Evolutionary conservation across 768 basidiomycete species (phyloP).

Genomic region (Mycena vulgaris): DNA sequence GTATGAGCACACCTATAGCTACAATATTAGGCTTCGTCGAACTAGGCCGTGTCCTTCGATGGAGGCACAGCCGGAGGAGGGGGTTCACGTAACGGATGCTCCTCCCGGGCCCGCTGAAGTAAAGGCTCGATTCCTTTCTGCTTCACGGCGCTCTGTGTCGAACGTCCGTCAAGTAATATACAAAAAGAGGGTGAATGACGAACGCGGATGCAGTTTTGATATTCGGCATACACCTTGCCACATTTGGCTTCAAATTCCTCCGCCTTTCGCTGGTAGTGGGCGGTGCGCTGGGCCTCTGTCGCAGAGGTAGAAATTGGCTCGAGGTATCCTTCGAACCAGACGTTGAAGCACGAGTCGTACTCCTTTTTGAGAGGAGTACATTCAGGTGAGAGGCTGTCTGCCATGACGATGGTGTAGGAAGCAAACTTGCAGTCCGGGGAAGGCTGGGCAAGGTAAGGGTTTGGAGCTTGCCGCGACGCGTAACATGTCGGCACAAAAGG

Average conservation of each 20-base stretch:
- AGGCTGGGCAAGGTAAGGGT: too few species aligned
- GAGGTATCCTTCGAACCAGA: slow-evolving; percentile 98
- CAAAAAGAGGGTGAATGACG: slow-evolving; percentile 44
- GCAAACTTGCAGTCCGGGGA: not conserved
- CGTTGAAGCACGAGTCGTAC: slow-evolving; percentile 97
- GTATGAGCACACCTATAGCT: slow-evolving; percentile 22
- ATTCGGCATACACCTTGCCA: slow-evolving; percentile 85
- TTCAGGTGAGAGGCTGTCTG: slow-evolving; percentile 83
- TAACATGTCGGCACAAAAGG: slow-evolving; percentile 20
- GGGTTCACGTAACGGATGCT: slow-evolving; percentile 81
- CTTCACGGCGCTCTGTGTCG: slow-evolving; percentile 79
- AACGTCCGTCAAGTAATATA: not conserved
- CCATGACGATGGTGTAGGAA: slow-evolving; percentile 61
- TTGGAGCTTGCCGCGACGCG: slow-evolving; percentile 19
- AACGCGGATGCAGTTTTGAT: slow-evolving; percentile 89
- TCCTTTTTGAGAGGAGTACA: slow-evolving; percentile 92
- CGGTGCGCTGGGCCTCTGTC: slow-evolving; percentile 62
- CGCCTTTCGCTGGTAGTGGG: slow-evolving; percentile 65
- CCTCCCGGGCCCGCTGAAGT: slow-evolving; percentile 84
- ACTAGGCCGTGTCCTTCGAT: slow-evolving; percentile 33
- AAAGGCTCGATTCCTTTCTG: slow-evolving; percentile 84
- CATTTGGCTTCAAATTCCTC: slow-evolving; percentile 57
- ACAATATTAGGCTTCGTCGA: not conserved
- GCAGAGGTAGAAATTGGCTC: slow-evolving; percentile 76
- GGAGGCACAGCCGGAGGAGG: slow-evolving; percentile 55